phyloP scores from a whole-genome alignment of 1,284 basidiomycete species.

The Marasmius fiardii region DNA sequence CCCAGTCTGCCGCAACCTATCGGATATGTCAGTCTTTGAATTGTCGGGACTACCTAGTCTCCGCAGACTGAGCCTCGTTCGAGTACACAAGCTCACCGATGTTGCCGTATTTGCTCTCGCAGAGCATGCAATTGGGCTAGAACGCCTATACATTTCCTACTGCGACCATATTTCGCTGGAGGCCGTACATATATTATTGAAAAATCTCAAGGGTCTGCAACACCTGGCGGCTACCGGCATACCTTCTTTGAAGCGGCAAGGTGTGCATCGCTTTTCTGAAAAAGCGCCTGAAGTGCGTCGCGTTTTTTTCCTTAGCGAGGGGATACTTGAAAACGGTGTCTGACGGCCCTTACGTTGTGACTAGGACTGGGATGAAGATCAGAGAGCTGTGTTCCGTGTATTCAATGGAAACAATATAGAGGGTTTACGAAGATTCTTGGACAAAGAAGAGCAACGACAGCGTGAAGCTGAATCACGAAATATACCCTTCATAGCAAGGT shows the following conservation, averaged over 20 bases:
- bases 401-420: constrained; percentile 74
- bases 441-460: constrained; percentile 58
- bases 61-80: constrained; percentile 78
- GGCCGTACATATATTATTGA: constrained; percentile 75
- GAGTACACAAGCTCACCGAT: constrained; percentile 65
- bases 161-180: constrained; percentile 82
- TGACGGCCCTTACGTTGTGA: constrained; percentile 11
- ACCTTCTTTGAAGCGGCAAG: constrained; percentile 68
- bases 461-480: constrained; percentile 54
- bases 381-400: constrained; percentile 78
- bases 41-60: constrained; percentile 73
- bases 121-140: constrained; percentile 67
- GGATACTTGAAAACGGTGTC: constrained; percentile 14
- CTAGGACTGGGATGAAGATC: constrained; percentile 51
- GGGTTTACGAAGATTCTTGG: constrained; percentile 60
- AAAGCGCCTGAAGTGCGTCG: constrained; percentile 69
- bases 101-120: constrained; percentile 63
- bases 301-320: not conserved
- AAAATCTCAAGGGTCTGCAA: constrained; percentile 59
- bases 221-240: constrained; percentile 85
- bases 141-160: constrained; percentile 86
- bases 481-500: constrained; percentile 53
- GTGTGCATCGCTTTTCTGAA: constrained; percentile 81
- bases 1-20: constrained; percentile 76
- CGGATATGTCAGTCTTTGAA: constrained; percentile 84